Conservation (phyloP, 257 asterid species). For the Paraleonurus japonicus region DNA sequence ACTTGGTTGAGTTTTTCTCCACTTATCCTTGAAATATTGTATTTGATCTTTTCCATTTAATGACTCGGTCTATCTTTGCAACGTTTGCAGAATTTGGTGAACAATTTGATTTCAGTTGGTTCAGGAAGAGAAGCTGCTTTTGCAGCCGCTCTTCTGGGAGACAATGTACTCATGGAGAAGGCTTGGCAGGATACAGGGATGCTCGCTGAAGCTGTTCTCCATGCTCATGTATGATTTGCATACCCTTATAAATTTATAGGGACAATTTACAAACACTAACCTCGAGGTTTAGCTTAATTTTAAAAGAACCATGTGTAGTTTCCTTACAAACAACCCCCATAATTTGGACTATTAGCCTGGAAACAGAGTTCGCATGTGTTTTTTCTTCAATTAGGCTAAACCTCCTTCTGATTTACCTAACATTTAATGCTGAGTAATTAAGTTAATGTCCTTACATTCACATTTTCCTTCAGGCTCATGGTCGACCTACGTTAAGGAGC, state of each 20-base stretch:
- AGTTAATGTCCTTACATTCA: conserved; percentile 5
- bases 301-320: not conserved
- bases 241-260: conserved; percentile 1
- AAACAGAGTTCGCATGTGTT: too few species aligned
- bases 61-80: conserved; percentile 5
- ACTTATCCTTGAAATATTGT: not conserved
- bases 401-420: too few species aligned
- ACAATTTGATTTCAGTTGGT: conserved; percentile 83
- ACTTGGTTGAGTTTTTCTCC: not conserved
- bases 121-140: conserved; percentile 97
- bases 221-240: conserved; percentile 65
- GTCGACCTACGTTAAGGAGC: conserved; percentile 83
- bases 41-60: not conserved
- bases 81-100: conserved; percentile 83
- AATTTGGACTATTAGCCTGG: not conserved
- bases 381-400: too few species aligned
- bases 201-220: conserved; percentile 99
- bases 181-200: conserved; percentile 99
- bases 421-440: too few species aligned
- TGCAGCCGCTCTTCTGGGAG: conserved; percentile 97
- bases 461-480: conserved; percentile 68
- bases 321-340: too few species aligned
- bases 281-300: not conserved
- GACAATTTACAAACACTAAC: not conserved
- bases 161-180: conserved; percentile 93